Base-by-base conservation (phyloP, 2,329 filamentous ascomycete genomes). In the Ceratocystis ficicola region DNA sequence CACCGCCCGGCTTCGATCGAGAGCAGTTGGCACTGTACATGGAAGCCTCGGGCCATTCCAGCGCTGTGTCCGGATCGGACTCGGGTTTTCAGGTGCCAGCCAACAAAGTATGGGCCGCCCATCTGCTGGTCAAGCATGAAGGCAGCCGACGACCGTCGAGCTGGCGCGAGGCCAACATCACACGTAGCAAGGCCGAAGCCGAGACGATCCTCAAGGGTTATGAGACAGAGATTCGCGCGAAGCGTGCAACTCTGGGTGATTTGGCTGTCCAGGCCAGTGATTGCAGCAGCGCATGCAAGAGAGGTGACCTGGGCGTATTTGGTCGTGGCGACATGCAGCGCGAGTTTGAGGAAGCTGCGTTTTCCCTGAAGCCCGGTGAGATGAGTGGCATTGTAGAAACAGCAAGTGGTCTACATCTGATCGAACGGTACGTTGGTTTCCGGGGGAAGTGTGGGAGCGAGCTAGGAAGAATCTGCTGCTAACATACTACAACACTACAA, bases 311-410 rank as follows among this genome's bases (percentile, higher is more conserved):
- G 78, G 94, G 94, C 22, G 96, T 92, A 76, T 99, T 99, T 75
- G 92, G 90, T 66, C 86, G 83, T 72, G 90, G 91, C 32, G 93
- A 97, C 73, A 99, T 99, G 94, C 94, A 99, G 75, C 93, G 92
- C 79, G 93, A 96, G 77, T 99, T 99, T 73, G 94, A 99, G 77
- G 90, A 96, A 66, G 92, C 92, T 3, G 88, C 94, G 1, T 99
- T 99, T 77, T 86, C 83, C n/a, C 80, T 99, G 65, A 83, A 92
- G 75, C 86, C 87, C 1, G 92, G 91, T 44, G 84, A 96, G 76
- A 85, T 97, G 73, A 96, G 92, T 76, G 81, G 83, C 60, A 81
- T 96, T 46, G 88, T 97, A 12, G 89, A 96, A 76, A 96, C 94
- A 48, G 92, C 91, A 62, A 96, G 92, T 64, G 94, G 94, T 0